Percentiles rank a stretch among this genome's conserved stretches.
These are phyloP conservation scores for Aspergillus spinulosporus DNA, from an alignment of 2,329 filamentous ascomycete genomes.

Conservation along the genomic window DNA sequence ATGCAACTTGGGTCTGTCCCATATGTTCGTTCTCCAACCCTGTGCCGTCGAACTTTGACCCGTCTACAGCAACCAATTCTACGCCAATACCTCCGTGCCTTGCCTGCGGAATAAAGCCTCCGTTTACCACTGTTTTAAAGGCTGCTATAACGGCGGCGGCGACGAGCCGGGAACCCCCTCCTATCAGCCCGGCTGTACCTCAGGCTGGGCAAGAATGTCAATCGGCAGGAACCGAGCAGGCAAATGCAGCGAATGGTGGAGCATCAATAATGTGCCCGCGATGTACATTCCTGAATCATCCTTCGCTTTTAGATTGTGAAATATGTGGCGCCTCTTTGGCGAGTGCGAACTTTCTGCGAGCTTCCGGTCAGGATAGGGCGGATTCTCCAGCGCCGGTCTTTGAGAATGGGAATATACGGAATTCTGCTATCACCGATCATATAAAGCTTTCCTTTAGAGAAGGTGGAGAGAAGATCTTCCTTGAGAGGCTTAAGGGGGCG, in stretches of 20 bases:
- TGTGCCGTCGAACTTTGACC: constrained; percentile 90
- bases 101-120: constrained; percentile 90
- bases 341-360: constrained; percentile 50
- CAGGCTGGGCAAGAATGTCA: constrained; percentile 4
- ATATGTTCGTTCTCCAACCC: constrained; percentile 96
- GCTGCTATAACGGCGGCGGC: constrained; percentile 73
- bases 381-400: constrained; percentile 79
- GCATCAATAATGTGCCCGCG: constrained; percentile 64
- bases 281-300: constrained; percentile 93
- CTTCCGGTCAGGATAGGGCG: constrained; percentile 47
- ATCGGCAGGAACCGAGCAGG: constrained; percentile 11
- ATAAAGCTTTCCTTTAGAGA: constrained; percentile 90
- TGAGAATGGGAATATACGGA: constrained; percentile 45
- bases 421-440: constrained; percentile 66
- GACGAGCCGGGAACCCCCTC: constrained; percentile 45
- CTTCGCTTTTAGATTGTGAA: constrained; percentile 81
- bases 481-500: constrained; percentile 81
- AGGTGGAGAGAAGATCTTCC: constrained; percentile 86
- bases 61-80: constrained; percentile 72
- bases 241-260: constrained; percentile 7
- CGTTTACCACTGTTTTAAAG: constrained; percentile 78
- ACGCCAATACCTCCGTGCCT: constrained; percentile 84
- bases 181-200: constrained; percentile 15
- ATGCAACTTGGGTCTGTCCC: constrained; percentile 89
- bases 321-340: constrained; percentile 80